These are phyloP conservation scores for Ustilago vetiveriae DNA, from an alignment of 1,284 basidiomycete genomes.

Conservation along the genomic window DNA sequence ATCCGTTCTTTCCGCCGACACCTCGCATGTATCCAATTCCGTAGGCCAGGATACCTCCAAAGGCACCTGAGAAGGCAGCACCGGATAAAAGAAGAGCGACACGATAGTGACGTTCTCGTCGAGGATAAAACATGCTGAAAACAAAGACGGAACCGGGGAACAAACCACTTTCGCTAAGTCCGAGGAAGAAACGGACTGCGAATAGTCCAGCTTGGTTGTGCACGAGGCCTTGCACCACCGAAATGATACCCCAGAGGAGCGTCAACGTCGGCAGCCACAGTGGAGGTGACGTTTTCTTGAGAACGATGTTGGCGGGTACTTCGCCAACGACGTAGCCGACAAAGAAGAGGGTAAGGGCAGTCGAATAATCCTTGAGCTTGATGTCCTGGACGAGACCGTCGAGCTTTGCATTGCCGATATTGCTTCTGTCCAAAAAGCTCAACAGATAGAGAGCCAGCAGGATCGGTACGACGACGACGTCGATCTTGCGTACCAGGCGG, in stretches of 20 bases:
- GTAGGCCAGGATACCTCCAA: constrained; percentile 70
- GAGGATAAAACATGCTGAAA: constrained; percentile 75
- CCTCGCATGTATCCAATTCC: constrained; percentile 74
- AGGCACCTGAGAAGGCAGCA: constrained; percentile 53
- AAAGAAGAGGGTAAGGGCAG: constrained; percentile 49
- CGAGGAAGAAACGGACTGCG: constrained; percentile 72
- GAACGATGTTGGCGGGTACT: constrained; percentile 50
- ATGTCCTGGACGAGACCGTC: constrained; percentile 51
- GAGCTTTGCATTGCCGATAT: constrained; percentile 56
- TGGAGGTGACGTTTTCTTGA: constrained; percentile 74
- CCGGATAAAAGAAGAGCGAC: constrained; percentile 71
- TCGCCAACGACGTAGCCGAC: constrained; percentile 55
- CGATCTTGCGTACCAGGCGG: constrained; percentile 53
- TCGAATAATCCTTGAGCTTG: constrained; percentile 46
- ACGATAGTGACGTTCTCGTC: constrained; percentile 73
- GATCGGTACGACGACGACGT: constrained; percentile 53
- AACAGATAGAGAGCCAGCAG: constrained; percentile 45
- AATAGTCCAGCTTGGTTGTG: constrained; percentile 73
- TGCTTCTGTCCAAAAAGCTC: constrained; percentile 50
- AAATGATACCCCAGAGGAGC: constrained; percentile 74
- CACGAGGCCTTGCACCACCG: constrained; percentile 73
- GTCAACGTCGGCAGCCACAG: constrained; percentile 74
- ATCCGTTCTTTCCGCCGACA: constrained; percentile 69
- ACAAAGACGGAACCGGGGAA: constrained; percentile 75
- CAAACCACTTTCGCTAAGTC: constrained; percentile 53